Percentiles rank a stretch among this genome's conserved stretches.
phyloP scores from a whole-genome alignment of 2,329 filamentous ascomycete genomes.

The Penicillium sclerotiorum region DNA sequence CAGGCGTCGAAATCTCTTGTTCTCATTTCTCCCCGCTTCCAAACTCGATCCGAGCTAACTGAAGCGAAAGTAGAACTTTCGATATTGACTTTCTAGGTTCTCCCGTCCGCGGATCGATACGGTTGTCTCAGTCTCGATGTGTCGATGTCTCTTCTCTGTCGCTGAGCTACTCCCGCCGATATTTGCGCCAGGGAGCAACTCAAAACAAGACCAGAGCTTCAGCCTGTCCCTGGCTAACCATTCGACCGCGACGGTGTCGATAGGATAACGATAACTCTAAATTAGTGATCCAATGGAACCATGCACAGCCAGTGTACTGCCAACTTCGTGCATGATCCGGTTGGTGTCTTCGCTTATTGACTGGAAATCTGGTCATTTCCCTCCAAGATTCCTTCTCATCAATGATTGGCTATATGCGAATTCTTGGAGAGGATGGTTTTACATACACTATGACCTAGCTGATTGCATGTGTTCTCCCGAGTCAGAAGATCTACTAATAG shows the following conservation, averaged over 20 bases:
- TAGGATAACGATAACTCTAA: not conserved
- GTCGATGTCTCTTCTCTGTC: not conserved
- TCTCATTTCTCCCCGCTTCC: not conserved
- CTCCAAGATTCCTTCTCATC: constrained; percentile 36
- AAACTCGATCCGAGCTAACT: no score
- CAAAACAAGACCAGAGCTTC: not conserved
- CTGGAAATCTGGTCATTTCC: constrained; percentile 9
- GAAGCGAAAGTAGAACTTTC: no score
- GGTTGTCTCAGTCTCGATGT: not conserved
- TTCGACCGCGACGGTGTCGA: constrained; percentile 1
- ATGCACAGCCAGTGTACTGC: not conserved
- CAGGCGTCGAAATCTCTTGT: not conserved
- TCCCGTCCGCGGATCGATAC: constrained; percentile 3
- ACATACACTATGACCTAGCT: no score
- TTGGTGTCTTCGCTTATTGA: not conserved
- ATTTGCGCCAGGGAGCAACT: not conserved
- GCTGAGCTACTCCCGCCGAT: not conserved
- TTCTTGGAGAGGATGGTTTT: constrained; percentile 45
- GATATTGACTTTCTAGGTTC: constrained; percentile 6
- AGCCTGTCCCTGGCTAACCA: not conserved
- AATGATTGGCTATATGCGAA: constrained; percentile 39
- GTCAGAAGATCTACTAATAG: no score
- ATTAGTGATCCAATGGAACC: constrained; percentile 19
- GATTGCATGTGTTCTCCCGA: not conserved
- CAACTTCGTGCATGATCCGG: not conserved